phyloP scores from a whole-genome alignment of 352 stramenopile genomes.

The Ophiocytium majus region DNA sequence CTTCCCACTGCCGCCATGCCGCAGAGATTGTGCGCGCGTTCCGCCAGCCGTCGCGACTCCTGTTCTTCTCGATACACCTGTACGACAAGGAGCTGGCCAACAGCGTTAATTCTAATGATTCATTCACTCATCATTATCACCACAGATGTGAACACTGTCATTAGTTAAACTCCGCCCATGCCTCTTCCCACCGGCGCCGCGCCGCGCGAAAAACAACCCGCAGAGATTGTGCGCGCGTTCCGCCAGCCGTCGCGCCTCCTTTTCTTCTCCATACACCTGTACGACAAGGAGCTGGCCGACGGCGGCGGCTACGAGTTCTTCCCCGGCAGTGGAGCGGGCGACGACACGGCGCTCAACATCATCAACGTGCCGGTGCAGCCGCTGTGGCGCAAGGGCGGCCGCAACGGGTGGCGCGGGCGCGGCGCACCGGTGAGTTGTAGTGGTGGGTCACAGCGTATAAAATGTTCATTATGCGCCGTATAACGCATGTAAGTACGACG shows the following conservation, averaged over 20 bases:
- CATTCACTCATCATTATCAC: too few species aligned
- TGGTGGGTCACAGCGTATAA: too few species aligned
- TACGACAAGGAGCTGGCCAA: too few species aligned
- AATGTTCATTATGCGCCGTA: too few species aligned
- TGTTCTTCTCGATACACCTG: not conserved
- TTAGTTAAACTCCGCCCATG: not conserved
- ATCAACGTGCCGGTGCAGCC: slow-evolving; percentile 66
- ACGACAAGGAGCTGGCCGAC: slow-evolving; percentile 47
- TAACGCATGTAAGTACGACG: too few species aligned
- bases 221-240: slow-evolving; percentile 63
- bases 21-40: not conserved
- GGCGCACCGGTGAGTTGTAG: not conserved
- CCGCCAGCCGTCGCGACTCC: not conserved
- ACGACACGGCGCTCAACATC: slow-evolving; percentile 64
- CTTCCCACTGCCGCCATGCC: too few species aligned
- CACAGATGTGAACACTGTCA: too few species aligned
- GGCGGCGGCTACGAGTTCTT: slow-evolving; percentile 63
- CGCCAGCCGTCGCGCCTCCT: slow-evolving; percentile 56
- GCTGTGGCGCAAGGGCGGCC: slow-evolving; percentile 57
- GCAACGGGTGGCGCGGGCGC: not conserved
- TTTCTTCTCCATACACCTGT: slow-evolving; percentile 60
- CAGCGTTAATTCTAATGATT: too few species aligned
- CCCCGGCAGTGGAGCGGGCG: slow-evolving; percentile 60
- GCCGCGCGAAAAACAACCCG: slow-evolving; percentile 54
- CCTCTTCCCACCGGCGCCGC: not conserved